phyloP scores from a whole-genome alignment of 108 stramenopile genomes.

The Stephanodiscus triporus region DNA sequence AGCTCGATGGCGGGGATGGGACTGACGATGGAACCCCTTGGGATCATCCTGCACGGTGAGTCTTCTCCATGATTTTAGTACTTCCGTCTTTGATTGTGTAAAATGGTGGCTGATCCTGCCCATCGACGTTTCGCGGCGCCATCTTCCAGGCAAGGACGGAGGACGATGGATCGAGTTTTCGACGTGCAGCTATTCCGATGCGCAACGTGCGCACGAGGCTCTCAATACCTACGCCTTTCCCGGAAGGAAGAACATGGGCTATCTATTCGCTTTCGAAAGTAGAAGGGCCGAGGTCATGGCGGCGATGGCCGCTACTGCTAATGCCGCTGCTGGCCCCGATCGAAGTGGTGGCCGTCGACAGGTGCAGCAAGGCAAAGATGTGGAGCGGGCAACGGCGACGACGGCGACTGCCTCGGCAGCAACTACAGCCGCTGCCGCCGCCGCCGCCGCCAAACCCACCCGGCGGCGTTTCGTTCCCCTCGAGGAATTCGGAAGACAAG shows the following conservation, averaged over 20 bases:
- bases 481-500: conserved; percentile 66
- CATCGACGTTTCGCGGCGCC: background rate
- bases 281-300: conserved; percentile 75
- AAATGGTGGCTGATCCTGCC: background rate
- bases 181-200: conserved; percentile 72
- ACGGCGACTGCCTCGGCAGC: background rate
- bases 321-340: background rate
- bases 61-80: background rate
- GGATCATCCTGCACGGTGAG: conserved; percentile 48
- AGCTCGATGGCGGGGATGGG: conserved; percentile 11
- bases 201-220: conserved; percentile 69
- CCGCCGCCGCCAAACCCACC: conserved; percentile 59
- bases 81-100: background rate
- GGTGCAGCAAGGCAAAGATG: background rate
- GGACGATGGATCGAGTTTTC: conserved; percentile 75
- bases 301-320: conserved; percentile 8
- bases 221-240: conserved; percentile 90
- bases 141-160: conserved; percentile 56
- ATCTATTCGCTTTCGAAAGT: conserved; percentile 91
- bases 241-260: conserved; percentile 82
- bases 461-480: conserved; percentile 70
- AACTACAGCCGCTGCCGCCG: conserved; percentile 21
- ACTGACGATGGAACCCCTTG: conserved; percentile 37
- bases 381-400: background rate
- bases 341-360: background rate